Percentiles rank a stretch among this genome's conserved stretches.
These are phyloP conservation scores for Apiospora arundinis DNA, from an alignment of 2,329 filamentous ascomycete species.

Conservation along the genomic window DNA sequence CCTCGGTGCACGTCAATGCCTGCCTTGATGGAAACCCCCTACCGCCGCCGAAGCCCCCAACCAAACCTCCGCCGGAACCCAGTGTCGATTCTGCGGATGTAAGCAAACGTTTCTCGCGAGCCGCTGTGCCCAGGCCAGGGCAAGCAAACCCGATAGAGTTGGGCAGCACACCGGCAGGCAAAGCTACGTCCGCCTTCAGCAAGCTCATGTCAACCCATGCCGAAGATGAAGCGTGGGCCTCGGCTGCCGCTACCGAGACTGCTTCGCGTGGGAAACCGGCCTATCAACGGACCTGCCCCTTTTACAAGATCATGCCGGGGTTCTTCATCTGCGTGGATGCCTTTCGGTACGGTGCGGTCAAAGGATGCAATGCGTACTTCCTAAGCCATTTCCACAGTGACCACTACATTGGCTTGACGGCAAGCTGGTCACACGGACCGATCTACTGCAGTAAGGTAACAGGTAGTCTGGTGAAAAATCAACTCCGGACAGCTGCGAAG, in stretches of 20 bases:
- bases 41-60: constrained; percentile 56
- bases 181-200: constrained; percentile 77
- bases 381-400: constrained; percentile 98
- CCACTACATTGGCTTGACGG: constrained; percentile 90
- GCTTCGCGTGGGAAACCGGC: constrained; percentile 83
- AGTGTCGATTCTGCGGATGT: constrained; percentile 47
- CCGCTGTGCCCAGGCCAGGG: constrained; percentile 75
- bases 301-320: constrained; percentile 97
- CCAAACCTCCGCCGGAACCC: constrained; percentile 30
- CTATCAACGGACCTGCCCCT: constrained; percentile 90
- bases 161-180: constrained; percentile 42
- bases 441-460: constrained; percentile 97
- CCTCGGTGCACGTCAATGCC: constrained; percentile 85
- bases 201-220: constrained; percentile 92
- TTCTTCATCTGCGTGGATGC: constrained; percentile 95
- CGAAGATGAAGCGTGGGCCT: constrained; percentile 89
- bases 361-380: constrained; percentile 94
- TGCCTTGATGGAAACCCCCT: constrained; percentile 85
- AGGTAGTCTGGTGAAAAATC: constrained; percentile 84
- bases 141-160: constrained; percentile 80
- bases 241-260: constrained; percentile 79
- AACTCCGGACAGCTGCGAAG: constrained; percentile 83
- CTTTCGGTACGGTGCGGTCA: constrained; percentile 91
- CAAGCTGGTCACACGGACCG: constrained; percentile 88
- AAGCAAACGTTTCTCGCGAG: constrained; percentile 68